A percentile compares a stretch with the other conserved stretches of the same genome.
Conservation (phyloP, 2,329 filamentous ascomycete genomes). For the Aspergillus neoniger region DNA sequence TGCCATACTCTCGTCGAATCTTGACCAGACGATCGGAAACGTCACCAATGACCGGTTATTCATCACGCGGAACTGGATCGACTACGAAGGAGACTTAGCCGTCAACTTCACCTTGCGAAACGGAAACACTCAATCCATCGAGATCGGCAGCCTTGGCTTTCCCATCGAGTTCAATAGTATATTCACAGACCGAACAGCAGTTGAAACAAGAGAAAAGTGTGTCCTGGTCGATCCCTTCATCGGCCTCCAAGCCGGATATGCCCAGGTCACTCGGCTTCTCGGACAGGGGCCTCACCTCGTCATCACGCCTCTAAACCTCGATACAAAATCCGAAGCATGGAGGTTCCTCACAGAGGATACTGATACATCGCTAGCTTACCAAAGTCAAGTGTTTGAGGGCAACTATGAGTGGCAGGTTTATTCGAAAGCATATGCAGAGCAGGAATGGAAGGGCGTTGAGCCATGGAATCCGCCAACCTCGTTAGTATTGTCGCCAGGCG, state of each 20-base stretch:
- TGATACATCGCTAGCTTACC: conserved; percentile 47
- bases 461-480: conserved; percentile 61
- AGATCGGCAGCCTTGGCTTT: conserved; percentile 60
- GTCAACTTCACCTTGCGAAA: conserved; percentile 57
- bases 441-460: conserved; percentile 53
- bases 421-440: conserved; percentile 57
- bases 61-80: conserved; percentile 56
- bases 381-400: conserved; percentile 60
- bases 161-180: conserved; percentile 65
- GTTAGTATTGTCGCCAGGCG: conserved; percentile 46
- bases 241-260: conserved; percentile 60
- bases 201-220: conserved; percentile 54
- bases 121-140: conserved; percentile 42
- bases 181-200: conserved; percentile 54
- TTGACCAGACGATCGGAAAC: neutral
- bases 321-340: conserved; percentile 58
- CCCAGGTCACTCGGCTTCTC: conserved; percentile 55
- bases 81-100: conserved; percentile 52
- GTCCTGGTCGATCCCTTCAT: conserved; percentile 62
- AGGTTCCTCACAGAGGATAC: conserved; percentile 53
- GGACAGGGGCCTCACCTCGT: conserved; percentile 58
- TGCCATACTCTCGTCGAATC: neutral
- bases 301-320: conserved; percentile 54
- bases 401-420: conserved; percentile 63
- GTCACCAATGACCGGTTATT: conserved; percentile 48